Evolutionary conservation across 208 protist species (phyloP), one percentile per base, ranked within the genome.

Genomic region (Crithidia sp.): DNA sequence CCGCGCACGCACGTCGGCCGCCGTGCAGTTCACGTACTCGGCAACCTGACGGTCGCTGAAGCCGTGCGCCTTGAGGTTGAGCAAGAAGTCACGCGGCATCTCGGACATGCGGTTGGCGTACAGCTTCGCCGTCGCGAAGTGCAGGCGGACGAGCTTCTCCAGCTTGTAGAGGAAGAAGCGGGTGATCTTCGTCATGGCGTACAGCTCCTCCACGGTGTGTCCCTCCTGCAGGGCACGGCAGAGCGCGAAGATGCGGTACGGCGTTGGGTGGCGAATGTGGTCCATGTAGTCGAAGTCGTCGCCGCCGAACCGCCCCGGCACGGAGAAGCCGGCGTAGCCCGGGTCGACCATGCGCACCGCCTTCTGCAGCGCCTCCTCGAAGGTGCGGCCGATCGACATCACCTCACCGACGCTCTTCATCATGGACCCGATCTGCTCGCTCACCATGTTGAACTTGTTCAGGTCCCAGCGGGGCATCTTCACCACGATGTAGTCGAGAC

Each of bases 351-450:
- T 99, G 68, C 98, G 94, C 41, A 99, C 74, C 8, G 97, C 98
- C 81, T 99, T 99, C 82, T 99, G 98, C n/a, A 99, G 80, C 2
- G 97, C 92, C 89, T 99, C 98, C 84, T 99, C 97, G 78, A 99
- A 99, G 65, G 89, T 98, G 55, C 98, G 89, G 41, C 98, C 98
- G 79, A 99, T 99, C 9, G 98, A 79, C 98, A 99, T 99, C 28
- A 99, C 98, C 71, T 99, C 97, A 62, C 98, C 98, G 40, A 99
- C 98, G 73, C 86, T 96, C 88, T 99, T 99, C 98, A 99, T 99
- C 75, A 96, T 94, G 10, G 92, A 96, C 44, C 95, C 96, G 62
- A 99, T 96, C 39, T 91, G 65, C 39, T 91, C 83, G 47, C 84
- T 93, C 17, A 99, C 98, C 84, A 97, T 94, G 72, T 91, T 94